Percentiles rank a stretch among this genome's conserved stretches.
These are phyloP conservation scores for Trapa bicornis DNA, from an alignment of 345 rosid species.

Conservation along the genomic window DNA sequence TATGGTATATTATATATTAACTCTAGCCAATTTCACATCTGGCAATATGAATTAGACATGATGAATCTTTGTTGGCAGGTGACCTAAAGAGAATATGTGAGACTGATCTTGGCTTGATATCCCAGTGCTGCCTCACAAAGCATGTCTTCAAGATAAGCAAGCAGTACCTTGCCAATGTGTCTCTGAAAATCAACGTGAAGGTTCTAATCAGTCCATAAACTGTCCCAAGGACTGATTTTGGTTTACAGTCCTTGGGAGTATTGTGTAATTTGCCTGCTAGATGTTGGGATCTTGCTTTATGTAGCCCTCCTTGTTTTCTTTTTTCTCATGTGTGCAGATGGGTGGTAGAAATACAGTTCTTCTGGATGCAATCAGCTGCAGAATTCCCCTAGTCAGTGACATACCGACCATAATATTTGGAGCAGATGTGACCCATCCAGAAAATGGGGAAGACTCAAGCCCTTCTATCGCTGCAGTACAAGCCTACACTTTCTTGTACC, in stretches of 20 bases:
- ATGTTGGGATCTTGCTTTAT: not conserved
- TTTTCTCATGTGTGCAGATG: conserved; percentile 43
- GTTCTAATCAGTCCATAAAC: conserved; percentile 19
- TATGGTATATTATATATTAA: conserved; percentile 42
- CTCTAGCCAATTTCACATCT: not conserved
- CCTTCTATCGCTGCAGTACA: conserved; percentile 95
- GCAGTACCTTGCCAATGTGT: conserved; percentile 92
- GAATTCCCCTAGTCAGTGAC: conserved; percentile 92
- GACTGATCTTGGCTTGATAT: conserved; percentile 91
- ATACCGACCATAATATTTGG: conserved; percentile 98
- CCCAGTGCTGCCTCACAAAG: conserved; percentile 94
- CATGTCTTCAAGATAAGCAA: conserved; percentile 95
- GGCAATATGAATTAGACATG: not conserved
- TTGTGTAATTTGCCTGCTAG: not conserved
- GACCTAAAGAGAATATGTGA: conserved; percentile 96
- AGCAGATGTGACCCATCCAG: conserved; percentile 98
- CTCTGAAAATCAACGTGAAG: conserved; percentile 96
- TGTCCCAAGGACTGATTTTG: not conserved
- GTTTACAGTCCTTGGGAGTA: too few relatives aligned
- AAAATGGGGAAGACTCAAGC: conserved; percentile 98
- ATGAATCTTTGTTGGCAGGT: conserved; percentile 28
- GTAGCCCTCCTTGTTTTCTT: not conserved
- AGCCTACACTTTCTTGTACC: conserved; percentile 3
- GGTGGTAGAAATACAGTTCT: conserved; percentile 98
- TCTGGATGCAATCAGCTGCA: conserved; percentile 90